phyloP scores from a whole-genome alignment of 768 basidiomycete genomes.

The Agaricus blazei region DNA sequence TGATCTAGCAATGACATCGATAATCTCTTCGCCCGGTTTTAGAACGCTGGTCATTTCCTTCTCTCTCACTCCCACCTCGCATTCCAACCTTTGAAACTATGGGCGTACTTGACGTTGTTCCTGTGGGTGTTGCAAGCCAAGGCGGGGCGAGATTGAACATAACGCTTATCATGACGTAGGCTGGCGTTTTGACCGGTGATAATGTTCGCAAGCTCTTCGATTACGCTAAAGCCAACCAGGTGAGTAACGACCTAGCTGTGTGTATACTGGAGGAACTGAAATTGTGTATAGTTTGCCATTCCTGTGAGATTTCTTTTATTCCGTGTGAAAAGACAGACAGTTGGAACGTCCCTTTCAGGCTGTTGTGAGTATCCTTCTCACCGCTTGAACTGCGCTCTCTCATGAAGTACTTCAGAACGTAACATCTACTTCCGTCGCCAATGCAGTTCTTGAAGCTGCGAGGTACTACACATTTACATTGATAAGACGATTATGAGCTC shows the following conservation, averaged over 20 bases:
- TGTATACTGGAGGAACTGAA: background rate
- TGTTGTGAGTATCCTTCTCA: conserved; percentile 50
- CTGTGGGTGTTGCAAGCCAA: conserved; percentile 44
- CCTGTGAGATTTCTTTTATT: conserved; percentile 50
- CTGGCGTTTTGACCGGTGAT: conserved; percentile 94
- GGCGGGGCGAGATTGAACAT: background rate
- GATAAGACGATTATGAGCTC: conserved; percentile 2
- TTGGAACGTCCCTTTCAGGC: conserved; percentile 39
- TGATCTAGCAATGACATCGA: conserved; percentile 13
- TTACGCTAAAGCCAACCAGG: conserved; percentile 87
- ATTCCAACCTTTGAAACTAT: conserved; percentile 29
- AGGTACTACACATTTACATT: conserved; percentile 41
- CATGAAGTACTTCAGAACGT: conserved; percentile 59
- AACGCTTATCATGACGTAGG: conserved; percentile 33
- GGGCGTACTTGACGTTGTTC: conserved; percentile 83
- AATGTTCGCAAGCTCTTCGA: conserved; percentile 94
- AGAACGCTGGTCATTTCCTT: conserved; percentile 3
- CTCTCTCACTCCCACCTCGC: background rate
- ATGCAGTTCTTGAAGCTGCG: conserved; percentile 94
- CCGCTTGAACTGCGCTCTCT: conserved; percentile 9
- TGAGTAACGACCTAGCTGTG: conserved; percentile 23
- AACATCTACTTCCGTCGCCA: conserved; percentile 92
- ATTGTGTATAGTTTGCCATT: conserved; percentile 64
- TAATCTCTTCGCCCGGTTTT: conserved; percentile 10
- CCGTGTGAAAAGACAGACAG: background rate